Conservation (phyloP, 2,329 filamentous ascomycete genomes). For the Acrodontium crateriforme region DNA sequence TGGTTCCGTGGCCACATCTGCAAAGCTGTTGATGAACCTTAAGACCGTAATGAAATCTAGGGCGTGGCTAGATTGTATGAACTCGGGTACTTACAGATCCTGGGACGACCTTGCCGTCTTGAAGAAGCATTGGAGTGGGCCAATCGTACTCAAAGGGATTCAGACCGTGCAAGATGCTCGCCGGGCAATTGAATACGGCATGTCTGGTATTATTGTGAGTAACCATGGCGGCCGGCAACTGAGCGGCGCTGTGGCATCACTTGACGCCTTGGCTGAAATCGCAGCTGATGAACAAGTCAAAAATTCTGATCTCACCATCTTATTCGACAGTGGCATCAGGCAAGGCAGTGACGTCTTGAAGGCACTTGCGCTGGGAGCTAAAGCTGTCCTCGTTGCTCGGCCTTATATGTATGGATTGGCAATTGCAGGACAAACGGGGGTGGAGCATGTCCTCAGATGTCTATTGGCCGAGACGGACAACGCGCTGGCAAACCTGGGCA, state of each 20-base stretch:
- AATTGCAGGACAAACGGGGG: slow-evolving; percentile 41
- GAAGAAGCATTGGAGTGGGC: slow-evolving; percentile 46
- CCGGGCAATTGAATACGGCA: slow-evolving; percentile 30
- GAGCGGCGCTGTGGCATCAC: slow-evolving; percentile 34
- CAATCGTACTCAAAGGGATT: slow-evolving; percentile 49
- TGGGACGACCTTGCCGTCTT: slow-evolving; percentile 51
- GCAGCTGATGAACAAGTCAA: slow-evolving; percentile 42
- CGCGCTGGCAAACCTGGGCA: slow-evolving; percentile 38
- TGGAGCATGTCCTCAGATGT: slow-evolving; percentile 23
- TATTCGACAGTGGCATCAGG: slow-evolving; percentile 39
- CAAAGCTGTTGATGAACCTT: too few species aligned
- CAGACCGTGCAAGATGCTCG: slow-evolving; percentile 37
- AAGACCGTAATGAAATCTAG: too few species aligned
- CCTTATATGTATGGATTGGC: slow-evolving; percentile 46
- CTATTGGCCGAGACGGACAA: slow-evolving; percentile 10
- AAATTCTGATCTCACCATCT: slow-evolving; percentile 23
- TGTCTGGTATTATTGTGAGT: slow-evolving; percentile 37
- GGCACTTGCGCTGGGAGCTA: slow-evolving; percentile 41
- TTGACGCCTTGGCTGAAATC: slow-evolving; percentile 45
- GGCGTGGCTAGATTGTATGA: too few species aligned
- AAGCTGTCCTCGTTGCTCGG: slow-evolving; percentile 43
- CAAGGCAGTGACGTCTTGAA: slow-evolving; percentile 39
- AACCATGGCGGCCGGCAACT: slow-evolving; percentile 42
- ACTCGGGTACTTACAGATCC: too few species aligned
- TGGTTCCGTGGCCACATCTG: too few species aligned